Conservation (phyloP, 2,329 filamentous ascomycete genomes). For the Massarina eburnea region DNA sequence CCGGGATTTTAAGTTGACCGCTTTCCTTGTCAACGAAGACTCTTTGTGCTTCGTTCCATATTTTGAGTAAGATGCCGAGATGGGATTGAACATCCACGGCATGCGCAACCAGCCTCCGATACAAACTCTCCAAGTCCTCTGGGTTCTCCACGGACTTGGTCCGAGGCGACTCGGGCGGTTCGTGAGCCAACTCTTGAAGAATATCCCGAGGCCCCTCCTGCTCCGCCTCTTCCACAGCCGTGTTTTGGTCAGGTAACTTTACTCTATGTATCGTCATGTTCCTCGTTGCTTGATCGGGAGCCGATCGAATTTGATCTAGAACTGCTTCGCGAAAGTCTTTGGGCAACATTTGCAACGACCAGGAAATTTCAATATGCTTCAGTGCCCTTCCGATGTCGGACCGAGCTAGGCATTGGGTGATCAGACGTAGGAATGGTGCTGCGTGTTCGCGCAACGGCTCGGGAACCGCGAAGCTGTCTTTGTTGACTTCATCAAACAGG, state of each 20-base stretch:
- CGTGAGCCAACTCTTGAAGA: too few species aligned
- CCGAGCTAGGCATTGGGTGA: slow-evolving; percentile 26
- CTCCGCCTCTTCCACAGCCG: too few species aligned
- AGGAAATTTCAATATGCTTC: slow-evolving; percentile 10
- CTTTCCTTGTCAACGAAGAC: slow-evolving; percentile 16
- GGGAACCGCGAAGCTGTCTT: slow-evolving; percentile 12
- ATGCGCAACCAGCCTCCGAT: slow-evolving; percentile 28
- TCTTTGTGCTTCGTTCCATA: slow-evolving; percentile 26
- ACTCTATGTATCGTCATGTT: too few species aligned
- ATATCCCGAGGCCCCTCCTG: too few species aligned
- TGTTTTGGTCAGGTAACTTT: too few species aligned
- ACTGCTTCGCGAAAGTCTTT: slow-evolving; percentile 16
- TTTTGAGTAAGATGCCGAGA: slow-evolving; percentile 13
- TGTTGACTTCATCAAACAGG: slow-evolving; percentile 20
- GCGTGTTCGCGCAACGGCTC: slow-evolving; percentile 22
- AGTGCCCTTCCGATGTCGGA: slow-evolving; percentile 19
- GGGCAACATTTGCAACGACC: slow-evolving; percentile 17
- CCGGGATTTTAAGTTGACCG: slow-evolving; percentile 23
- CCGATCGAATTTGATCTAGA: slow-evolving; percentile 18
- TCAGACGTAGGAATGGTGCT: slow-evolving; percentile 29
- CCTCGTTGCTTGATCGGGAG: slow-evolving; percentile 26
- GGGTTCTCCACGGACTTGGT: slow-evolving; percentile 1
- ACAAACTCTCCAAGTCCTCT: slow-evolving; percentile 24
- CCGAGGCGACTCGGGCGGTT: too few species aligned
- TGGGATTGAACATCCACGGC: slow-evolving; percentile 22